phyloP scores from a whole-genome alignment of 345 rosid genomes.

The Eucalyptus marginata region DNA sequence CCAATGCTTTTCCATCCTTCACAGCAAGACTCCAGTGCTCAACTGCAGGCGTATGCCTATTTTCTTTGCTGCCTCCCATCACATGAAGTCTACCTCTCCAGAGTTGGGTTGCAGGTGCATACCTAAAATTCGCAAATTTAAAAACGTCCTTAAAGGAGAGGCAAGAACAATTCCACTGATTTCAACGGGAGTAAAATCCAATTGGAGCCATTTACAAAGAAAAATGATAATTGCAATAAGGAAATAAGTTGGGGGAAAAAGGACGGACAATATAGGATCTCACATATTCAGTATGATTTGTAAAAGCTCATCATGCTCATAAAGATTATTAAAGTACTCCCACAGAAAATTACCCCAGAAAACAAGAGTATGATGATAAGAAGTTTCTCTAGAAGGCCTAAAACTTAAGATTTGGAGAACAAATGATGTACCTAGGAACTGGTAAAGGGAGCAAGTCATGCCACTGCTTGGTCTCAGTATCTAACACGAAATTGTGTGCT shows the following conservation, averaged over 20 bases:
- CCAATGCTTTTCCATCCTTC: constrained; percentile 75
- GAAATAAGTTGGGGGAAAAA: not conserved
- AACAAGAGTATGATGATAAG: not conserved
- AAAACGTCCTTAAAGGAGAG: not conserved
- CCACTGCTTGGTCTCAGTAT: constrained; percentile 84
- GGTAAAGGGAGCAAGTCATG: constrained; percentile 60
- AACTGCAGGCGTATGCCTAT: constrained; percentile 72
- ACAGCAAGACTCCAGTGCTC: constrained; percentile 95
- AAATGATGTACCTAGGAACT: constrained; percentile 56
- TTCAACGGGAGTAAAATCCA: not conserved
- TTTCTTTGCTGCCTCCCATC: constrained; percentile 98
- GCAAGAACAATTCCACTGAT: not conserved
- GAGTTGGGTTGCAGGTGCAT: constrained; percentile 96
- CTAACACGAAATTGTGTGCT: constrained; percentile 69
- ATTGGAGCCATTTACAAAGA: not conserved
- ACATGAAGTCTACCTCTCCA: constrained; percentile 99
- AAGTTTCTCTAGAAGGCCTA: not conserved
- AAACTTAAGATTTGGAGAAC: not conserved
- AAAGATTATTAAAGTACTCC: not conserved
- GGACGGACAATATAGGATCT: not conserved
- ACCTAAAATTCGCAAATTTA: constrained; percentile 22
- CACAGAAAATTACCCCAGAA: not conserved
- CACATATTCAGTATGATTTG: not conserved
- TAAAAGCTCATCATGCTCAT: not conserved
- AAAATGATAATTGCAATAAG: not conserved